These are phyloP conservation scores for Hordeum marinum DNA, from an alignment of 176 grass and related monocot genomes.

Conservation along the genomic window DNA sequence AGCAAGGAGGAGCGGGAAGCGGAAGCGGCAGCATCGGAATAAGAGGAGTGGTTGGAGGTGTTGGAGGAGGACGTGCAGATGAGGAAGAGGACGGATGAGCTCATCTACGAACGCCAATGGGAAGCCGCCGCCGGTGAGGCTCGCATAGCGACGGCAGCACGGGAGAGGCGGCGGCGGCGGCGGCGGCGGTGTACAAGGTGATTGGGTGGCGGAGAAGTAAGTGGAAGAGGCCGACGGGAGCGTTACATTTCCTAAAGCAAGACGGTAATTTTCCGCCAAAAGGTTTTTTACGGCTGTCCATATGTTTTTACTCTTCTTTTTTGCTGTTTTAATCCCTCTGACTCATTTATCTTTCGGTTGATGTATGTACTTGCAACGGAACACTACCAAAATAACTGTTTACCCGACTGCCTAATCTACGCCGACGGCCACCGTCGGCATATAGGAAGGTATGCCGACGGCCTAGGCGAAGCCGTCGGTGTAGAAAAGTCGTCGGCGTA, in stretches of 20 bases:
- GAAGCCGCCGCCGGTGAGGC: not conserved
- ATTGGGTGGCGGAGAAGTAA: not conserved
- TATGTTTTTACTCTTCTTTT: no score
- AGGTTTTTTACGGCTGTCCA: no score
- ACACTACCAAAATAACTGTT: no score
- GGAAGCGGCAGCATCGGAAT: not conserved
- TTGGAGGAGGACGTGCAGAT: constrained; percentile 40
- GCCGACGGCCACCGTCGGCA: no score
- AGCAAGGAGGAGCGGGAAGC: constrained; percentile 14
- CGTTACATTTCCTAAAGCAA: not conserved
- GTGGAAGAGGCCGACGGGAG: constrained; percentile 22
- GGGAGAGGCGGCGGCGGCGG: not conserved
- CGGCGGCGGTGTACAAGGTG: not conserved
- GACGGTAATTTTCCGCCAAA: not conserved
- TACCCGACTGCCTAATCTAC: no score
- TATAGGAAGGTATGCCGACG: no score
- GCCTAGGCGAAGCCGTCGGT: no score
- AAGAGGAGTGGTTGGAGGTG: not conserved
- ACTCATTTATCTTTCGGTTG: no score
- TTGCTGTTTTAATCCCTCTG: no score
- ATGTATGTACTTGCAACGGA: no score
- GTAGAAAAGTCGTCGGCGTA: no score
- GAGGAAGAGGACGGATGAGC: constrained; percentile 54
- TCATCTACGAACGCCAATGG: constrained; percentile 49
- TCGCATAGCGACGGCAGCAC: constrained; percentile 24